These are phyloP conservation scores for Litchi chinensis DNA, from an alignment of 345 rosid genomes.

Conservation along the genomic window DNA sequence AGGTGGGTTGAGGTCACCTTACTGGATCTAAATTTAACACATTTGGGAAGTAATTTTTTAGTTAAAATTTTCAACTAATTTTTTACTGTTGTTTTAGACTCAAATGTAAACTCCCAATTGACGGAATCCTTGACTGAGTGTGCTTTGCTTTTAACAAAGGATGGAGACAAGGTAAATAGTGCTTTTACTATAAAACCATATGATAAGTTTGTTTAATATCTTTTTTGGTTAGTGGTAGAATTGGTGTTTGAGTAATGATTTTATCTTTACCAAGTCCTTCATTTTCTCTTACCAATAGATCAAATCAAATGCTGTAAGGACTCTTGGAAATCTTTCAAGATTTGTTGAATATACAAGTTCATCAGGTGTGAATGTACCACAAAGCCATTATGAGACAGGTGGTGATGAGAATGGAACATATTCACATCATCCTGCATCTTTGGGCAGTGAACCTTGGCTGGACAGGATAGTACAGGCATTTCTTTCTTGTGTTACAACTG, in stretches of 20 bases:
- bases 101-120: slow-evolving; percentile 33
- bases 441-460: slow-evolving; percentile 47
- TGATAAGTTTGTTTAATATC: neutral
- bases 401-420: slow-evolving; percentile 22
- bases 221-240: neutral
- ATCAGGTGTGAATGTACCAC: slow-evolving; percentile 31
- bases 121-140: slow-evolving; percentile 56
- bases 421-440: slow-evolving; percentile 32
- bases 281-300: slow-evolving; percentile 36
- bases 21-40: slow-evolving; percentile 1
- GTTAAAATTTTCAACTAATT: slow-evolving; percentile 21
- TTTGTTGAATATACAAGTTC: slow-evolving; percentile 43
- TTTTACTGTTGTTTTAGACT: slow-evolving; percentile 37
- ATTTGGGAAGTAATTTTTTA: neutral
- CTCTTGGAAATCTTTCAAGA: slow-evolving; percentile 84
- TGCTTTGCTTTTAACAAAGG: slow-evolving; percentile 77
- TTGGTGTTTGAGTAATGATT: neutral
- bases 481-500: slow-evolving; percentile 93
- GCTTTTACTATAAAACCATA: neutral
- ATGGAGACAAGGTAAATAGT: slow-evolving; percentile 85
- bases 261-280: neutral
- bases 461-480: slow-evolving; percentile 86
- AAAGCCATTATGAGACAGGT: slow-evolving; percentile 19
- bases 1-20: slow-evolving; percentile 35
- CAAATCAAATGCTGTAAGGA: slow-evolving; percentile 89